Evolutionary conservation across 768 basidiomycete genomes (phyloP).

Genomic region (Lactarius sp.): DNA sequence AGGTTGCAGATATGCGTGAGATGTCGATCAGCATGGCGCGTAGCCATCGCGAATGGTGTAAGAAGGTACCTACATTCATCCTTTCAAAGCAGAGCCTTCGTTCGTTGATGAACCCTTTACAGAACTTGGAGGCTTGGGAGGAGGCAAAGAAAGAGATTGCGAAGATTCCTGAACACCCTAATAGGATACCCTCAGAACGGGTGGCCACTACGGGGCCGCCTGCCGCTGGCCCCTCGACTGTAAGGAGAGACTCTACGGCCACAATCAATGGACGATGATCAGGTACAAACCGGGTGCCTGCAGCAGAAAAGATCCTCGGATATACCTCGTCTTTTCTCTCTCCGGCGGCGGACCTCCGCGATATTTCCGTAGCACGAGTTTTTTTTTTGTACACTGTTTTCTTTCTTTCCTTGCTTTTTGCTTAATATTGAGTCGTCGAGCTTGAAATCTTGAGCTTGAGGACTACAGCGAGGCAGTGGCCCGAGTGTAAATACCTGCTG

Average conservation of each 20-base stretch:
- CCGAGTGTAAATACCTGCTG: background rate
- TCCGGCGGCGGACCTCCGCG: background rate
- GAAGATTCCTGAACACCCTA: conserved; percentile 88
- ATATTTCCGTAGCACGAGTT: conserved; percentile 1
- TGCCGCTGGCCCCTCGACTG: conserved; percentile 29
- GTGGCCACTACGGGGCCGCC: conserved; percentile 25
- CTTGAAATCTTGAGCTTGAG: no score
- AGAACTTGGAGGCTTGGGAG: conserved; percentile 98
- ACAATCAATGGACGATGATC: conserved; percentile 60
- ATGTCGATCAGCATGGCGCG: conserved; percentile 89
- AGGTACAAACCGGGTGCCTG: background rate
- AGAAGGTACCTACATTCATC: conserved; percentile 57
- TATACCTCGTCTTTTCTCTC: background rate
- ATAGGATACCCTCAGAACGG: conserved; percentile 48
- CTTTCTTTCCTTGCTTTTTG: background rate
- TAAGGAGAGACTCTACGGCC: conserved; percentile 62
- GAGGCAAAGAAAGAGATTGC: conserved; percentile 90
- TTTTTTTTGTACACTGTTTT: conserved; percentile 2
- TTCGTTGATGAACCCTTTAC: conserved; percentile 11
- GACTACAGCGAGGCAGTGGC: no score
- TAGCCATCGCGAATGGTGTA: conserved; percentile 94
- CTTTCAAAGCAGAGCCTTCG: background rate
- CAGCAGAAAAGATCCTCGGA: background rate
- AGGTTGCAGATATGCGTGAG: conserved; percentile 92
- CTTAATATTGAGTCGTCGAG: background rate